Evolutionary conservation across 2,329 filamentous ascomycete species (phyloP).

Genomic region (Metarhizium guizhouense): DNA sequence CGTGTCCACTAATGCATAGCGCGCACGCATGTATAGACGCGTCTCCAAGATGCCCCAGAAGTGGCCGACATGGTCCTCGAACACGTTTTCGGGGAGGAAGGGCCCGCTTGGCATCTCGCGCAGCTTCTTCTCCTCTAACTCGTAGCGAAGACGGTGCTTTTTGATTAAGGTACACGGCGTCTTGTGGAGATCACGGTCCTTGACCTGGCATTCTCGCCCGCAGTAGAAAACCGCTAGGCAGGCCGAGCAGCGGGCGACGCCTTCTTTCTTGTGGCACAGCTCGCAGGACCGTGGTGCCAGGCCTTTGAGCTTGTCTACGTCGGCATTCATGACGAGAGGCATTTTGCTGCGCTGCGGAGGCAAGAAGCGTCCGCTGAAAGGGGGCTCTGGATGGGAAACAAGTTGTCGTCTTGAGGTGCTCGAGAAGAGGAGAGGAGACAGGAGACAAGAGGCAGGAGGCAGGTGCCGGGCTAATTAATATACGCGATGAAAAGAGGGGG

Average conservation of each 20-base stretch:
- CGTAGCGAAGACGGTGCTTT: background rate
- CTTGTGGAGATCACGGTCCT: background rate
- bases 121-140: background rate
- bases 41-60: conserved; percentile 34
- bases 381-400: too few species aligned
- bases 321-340: too few species aligned
- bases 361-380: too few species aligned
- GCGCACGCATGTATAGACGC: conserved; percentile 32
- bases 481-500: too few species aligned
- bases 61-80: background rate
- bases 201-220: background rate
- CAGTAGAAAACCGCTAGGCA: background rate
- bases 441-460: too few species aligned
- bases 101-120: background rate
- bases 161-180: background rate
- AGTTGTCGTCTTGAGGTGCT: too few species aligned
- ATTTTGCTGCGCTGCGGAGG: too few species aligned
- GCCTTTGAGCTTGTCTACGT: background rate
- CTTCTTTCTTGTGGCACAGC: conserved; percentile 4
- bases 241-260: background rate
- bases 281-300: conserved; percentile 6
- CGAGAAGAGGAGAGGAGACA: too few species aligned
- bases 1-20: conserved; percentile 19
- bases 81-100: background rate
- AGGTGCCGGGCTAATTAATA: too few species aligned